These are phyloP conservation scores for Salix caprea DNA, from an alignment of 345 rosid genomes.

Conservation along the genomic window DNA sequence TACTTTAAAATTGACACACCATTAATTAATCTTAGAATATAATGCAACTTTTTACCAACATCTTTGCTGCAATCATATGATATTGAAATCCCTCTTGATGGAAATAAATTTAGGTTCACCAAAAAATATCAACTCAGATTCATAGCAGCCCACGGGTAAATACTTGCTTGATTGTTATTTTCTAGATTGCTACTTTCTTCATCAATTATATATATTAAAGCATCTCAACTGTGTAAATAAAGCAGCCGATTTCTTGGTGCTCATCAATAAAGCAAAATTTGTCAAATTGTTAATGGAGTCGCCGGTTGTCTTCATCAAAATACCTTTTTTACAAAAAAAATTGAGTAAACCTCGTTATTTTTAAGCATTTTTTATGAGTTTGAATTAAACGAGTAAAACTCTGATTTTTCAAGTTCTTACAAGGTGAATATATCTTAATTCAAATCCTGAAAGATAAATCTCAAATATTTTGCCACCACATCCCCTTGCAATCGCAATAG, in stretches of 20 bases:
- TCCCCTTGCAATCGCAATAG: no score
- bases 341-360: no score
- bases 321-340: no score
- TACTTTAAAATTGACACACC: neutral
- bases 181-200: neutral
- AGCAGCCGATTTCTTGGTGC: neutral
- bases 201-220: neutral
- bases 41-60: neutral
- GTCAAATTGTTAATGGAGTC: neutral
- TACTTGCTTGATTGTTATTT: neutral
- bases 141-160: neutral
- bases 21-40: neutral
- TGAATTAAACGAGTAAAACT: no score
- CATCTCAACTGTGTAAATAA: neutral
- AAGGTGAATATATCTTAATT: fast-evolving
- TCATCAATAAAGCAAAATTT: neutral
- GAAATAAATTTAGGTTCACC: neutral
- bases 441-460: no score
- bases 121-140: neutral
- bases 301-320: neutral
- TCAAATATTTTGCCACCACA: no score
- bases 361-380: no score
- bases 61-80: neutral
- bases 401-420: no score
- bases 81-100: neutral